Evolutionary conservation across 2,329 filamentous ascomycete genomes (phyloP), one percentile per base, ranked within the genome.

Genomic region (Botrytis byssoidea): DNA sequence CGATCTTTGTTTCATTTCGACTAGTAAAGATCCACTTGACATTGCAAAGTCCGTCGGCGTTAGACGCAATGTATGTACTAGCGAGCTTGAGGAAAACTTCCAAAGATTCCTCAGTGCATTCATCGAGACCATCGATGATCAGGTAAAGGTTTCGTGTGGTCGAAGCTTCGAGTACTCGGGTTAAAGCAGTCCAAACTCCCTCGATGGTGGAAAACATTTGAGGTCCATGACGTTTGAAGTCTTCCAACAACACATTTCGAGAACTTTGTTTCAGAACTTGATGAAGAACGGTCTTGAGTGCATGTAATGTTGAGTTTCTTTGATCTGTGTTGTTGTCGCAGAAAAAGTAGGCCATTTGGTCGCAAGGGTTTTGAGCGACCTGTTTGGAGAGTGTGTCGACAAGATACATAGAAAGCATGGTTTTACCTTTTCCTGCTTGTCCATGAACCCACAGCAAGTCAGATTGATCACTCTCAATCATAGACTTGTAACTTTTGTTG

Each of bases 11-110:
- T 42, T 73, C 71, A 4, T 73, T 70, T 32, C 65, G 66, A 65
- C 71, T 73, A n/a, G 71, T 73, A 4, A 73, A 73, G 20, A 73
- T 73, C 66, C 71, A 73, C 29, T 73, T 73, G 16, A 73, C 66
- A n/a, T 73, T 73, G 66, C 71, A 73, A n/a, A 70, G 57, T 22
- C 65, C 66, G 51, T 73, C 71, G 1, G 20, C 66, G 25, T 70
- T 70, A 20, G 59, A 51, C 35, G 71, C 32, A 57, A 73, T 70
- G 16, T 70, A 70, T 51, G 66, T 44, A 22, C 71, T 73, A 0
- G 71, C 65, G 42, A 73, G 66, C 55, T 70, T 70, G 0, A 73
- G 63, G 66, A 70, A 73, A 20, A 44, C n/a, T 6, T 73, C 66
- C 18, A 73, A 44, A 25, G 71, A 70, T 22, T 70, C 71, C 16